phyloP scores from a whole-genome alignment of 139 green algal genomes.

The Helicosporidium sp. region DNA sequence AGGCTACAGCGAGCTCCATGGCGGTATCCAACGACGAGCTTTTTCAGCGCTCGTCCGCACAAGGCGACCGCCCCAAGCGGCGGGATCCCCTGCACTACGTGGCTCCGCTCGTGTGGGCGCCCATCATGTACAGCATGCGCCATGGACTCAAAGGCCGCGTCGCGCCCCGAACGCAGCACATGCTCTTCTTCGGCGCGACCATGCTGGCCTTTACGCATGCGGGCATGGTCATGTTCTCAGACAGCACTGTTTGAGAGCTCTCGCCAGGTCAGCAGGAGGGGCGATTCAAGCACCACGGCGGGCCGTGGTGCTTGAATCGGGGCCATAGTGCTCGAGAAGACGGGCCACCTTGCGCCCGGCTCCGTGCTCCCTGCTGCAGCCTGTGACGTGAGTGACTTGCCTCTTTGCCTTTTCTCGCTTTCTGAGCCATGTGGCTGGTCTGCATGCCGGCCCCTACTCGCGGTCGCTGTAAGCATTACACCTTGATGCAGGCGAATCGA shows the following conservation, averaged over 20 bases:
- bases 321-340: too few relatives aligned
- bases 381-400: too few relatives aligned
- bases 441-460: too few relatives aligned
- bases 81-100: not conserved
- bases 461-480: too few relatives aligned
- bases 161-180: conserved; percentile 5
- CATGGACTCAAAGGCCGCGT: not conserved
- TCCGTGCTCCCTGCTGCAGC: too few relatives aligned
- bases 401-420: not conserved
- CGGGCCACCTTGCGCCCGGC: too few relatives aligned
- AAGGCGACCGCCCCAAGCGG: not conserved
- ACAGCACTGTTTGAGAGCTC: conserved; percentile 3
- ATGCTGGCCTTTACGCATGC: conserved; percentile 1
- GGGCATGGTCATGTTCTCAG: conserved; percentile 1
- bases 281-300: too few relatives aligned
- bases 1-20: conserved; percentile 1
- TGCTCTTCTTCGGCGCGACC: not conserved
- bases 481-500: too few relatives aligned
- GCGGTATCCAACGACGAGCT: not conserved
- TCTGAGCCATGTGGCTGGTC: too few relatives aligned
- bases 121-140: conserved; percentile 1
- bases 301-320: too few relatives aligned
- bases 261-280: too few relatives aligned
- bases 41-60: not conserved
- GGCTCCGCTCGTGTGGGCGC: not conserved